Base-by-base conservation (phyloP, 2,329 filamentous ascomycete species). In the Scedosporium boydii region DNA sequence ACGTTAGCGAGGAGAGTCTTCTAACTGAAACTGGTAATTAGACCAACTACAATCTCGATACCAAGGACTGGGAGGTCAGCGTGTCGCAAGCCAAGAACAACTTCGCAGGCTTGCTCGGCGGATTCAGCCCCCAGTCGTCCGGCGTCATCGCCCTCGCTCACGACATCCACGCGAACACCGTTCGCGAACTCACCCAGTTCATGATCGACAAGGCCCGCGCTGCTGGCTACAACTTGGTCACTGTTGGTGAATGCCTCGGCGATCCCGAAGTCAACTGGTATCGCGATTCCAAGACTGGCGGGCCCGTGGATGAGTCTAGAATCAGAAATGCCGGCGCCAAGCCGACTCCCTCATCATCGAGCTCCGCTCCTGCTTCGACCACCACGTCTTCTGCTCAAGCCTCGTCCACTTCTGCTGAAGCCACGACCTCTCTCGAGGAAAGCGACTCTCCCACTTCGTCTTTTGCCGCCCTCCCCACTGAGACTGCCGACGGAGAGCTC, bases 41-140 rank as follows among this genome's bases (percentile, higher is more conserved):
- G 60, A 46, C 23, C 63, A 82, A 81, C 68, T 82, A 81, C 66
- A 80, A 85, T 67, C 71, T 86, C 10, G 84, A 87, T 68, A 87
- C 84, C 14, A 81, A 85, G 65, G 84, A 87, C 70, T 86, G 83
- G 68, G 74, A 82, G 66, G 79, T 83, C 66, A 75, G 78, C 62
- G 73, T 72, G 9, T 75, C 81, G 1, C 70, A 78, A 51, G 76
- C 78, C 65, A 84, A 85, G 65, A 72, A 77, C 64, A 69, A 74
- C 27, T 78, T 85, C 65, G 73, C 77, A 63, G 69, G 73, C 34
- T 77, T 77, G 60, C 77, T 82, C 65, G 68, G 72, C 9, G 69
- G 68, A 3, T 76, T 72, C 63, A 69, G 69, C n/a, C 64, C 72
- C 4, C 61, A 67, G 46, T 61, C 69, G 2, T 69, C 69, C 10